Percentiles rank a stretch among this genome's conserved stretches.
phyloP scores from a whole-genome alignment of 495 filamentous ascomycete genomes.

The Podospora pseudoanserina region DNA sequence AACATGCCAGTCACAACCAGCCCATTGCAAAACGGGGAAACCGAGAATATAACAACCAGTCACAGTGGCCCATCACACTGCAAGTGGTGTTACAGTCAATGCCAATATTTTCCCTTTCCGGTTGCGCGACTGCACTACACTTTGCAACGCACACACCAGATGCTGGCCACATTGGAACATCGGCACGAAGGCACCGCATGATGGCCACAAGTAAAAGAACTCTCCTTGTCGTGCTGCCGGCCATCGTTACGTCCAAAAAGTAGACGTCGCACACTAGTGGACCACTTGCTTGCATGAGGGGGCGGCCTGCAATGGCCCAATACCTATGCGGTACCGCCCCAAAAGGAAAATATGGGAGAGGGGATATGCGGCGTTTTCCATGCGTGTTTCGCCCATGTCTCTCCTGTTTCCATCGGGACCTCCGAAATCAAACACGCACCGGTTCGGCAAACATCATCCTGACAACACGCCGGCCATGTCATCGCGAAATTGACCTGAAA shows the following conservation, averaged over 20 bases:
- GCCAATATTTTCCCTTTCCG: background rate
- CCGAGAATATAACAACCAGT: background rate
- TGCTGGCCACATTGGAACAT: background rate
- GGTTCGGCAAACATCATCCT: background rate
- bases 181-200: background rate
- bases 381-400: background rate
- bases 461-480: background rate
- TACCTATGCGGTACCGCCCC: background rate
- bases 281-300: conserved; percentile 3
- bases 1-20: background rate
- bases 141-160: background rate
- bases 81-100: background rate
- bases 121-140: background rate
- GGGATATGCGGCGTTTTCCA: conserved; percentile 1
- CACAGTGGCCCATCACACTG: background rate
- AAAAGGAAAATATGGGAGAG: background rate
- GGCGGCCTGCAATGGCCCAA: background rate
- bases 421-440: background rate
- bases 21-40: background rate
- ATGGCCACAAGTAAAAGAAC: background rate
- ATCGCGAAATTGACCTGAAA: background rate
- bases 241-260: background rate
- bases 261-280: background rate
- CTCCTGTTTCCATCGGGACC: background rate
- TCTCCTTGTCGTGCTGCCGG: background rate